These are phyloP conservation scores for Sindora glabra DNA, from an alignment of 306 rosid species.

Conservation along the genomic window DNA sequence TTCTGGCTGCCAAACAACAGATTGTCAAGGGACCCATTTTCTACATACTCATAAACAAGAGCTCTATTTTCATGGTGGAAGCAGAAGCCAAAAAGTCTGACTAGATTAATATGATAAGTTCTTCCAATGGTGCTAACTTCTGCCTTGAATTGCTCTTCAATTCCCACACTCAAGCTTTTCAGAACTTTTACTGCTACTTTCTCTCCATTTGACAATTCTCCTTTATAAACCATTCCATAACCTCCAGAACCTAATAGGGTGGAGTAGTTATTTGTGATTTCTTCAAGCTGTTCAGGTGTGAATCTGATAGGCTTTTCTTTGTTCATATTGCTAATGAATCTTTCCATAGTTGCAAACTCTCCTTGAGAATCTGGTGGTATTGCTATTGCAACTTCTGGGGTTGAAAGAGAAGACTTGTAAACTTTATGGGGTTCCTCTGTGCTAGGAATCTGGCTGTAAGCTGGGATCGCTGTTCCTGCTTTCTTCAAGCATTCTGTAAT, in stretches of 20 bases:
- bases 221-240: constrained; percentile 32
- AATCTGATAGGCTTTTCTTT: constrained; percentile 38
- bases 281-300: constrained; percentile 23
- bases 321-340: constrained; percentile 32
- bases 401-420: constrained; percentile 11
- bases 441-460: constrained; percentile 22
- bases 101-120: constrained; percentile 37
- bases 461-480: constrained; percentile 35
- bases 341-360: constrained; percentile 41
- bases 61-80: constrained; percentile 27
- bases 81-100: constrained; percentile 40
- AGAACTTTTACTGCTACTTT: constrained; percentile 43
- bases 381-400: background rate
- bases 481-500: constrained; percentile 44
- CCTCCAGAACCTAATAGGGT: constrained; percentile 39
- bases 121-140: constrained; percentile 48
- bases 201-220: constrained; percentile 23
- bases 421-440: constrained; percentile 6
- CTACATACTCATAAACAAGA: constrained; percentile 34
- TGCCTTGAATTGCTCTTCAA: constrained; percentile 40
- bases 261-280: constrained; percentile 19
- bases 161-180: constrained; percentile 16
- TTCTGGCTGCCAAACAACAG: constrained; percentile 19
- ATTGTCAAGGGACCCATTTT: constrained; percentile 26
- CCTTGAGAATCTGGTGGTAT: constrained; percentile 20